Evolutionary conservation across 441 rosid species (phyloP).

Genomic region (Biscutella laevigata): DNA sequence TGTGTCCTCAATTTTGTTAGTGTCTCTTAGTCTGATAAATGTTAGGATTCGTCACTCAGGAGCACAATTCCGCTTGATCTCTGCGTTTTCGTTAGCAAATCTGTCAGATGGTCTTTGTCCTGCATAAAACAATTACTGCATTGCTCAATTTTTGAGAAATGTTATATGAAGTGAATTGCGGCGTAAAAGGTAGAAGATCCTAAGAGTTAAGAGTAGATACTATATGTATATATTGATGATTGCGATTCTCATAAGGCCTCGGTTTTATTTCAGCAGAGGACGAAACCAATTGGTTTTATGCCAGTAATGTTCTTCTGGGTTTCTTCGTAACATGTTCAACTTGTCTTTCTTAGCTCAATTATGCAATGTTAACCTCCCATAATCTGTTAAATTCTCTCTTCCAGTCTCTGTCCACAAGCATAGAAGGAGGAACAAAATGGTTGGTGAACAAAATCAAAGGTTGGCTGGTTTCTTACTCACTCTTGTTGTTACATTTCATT

Average conservation of each 20-base stretch:
- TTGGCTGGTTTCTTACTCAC: slow-evolving; percentile 16
- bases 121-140: background rate
- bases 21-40: background rate
- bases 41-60: background rate
- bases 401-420: slow-evolving; percentile 62
- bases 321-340: background rate
- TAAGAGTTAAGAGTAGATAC: background rate
- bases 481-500: slow-evolving; percentile 1
- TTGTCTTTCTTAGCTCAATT: background rate
- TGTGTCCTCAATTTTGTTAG: background rate
- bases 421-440: slow-evolving; percentile 91
- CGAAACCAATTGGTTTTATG: background rate
- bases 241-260: background rate
- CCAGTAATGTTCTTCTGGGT: background rate
- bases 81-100: background rate
- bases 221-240: background rate
- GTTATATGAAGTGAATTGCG: background rate
- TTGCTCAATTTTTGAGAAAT: background rate
- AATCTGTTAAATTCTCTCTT: background rate
- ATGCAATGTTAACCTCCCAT: slow-evolving; percentile 4
- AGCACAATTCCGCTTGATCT: background rate
- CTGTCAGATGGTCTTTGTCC: background rate
- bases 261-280: background rate
- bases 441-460: slow-evolving; percentile 84
- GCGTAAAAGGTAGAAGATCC: background rate